phyloP scores from a whole-genome alignment of 2,329 filamentous ascomycete genomes.

The Pseudocercospora musae region DNA sequence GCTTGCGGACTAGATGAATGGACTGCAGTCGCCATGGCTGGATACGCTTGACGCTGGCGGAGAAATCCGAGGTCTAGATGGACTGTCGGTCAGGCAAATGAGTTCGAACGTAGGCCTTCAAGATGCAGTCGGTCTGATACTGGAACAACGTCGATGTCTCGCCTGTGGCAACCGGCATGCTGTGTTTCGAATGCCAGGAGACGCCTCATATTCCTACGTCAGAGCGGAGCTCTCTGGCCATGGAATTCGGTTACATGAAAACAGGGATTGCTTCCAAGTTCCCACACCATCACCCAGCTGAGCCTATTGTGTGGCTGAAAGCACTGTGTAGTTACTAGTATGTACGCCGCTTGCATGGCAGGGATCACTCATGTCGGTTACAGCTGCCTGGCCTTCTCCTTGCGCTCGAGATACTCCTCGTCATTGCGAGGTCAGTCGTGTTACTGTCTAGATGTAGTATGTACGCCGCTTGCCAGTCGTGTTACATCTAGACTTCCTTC shows the following conservation, averaged over 20 bases:
- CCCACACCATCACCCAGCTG: constrained; percentile 1
- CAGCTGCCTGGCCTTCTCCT: constrained; percentile 1
- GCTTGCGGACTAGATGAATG: constrained; percentile 18
- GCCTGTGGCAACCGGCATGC: constrained; percentile 2
- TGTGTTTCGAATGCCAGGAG: constrained; percentile 1
- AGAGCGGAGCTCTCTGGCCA: constrained; percentile 1
- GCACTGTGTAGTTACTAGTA: too few relatives aligned
- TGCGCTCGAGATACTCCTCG: constrained; percentile 1
- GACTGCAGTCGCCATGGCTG: constrained; percentile 23
- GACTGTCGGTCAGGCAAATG: background rate
- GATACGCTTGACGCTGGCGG: background rate
- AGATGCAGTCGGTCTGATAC: background rate
- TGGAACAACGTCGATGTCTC: background rate
- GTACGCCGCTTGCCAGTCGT: too few relatives aligned
- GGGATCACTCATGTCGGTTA: constrained; percentile 1
- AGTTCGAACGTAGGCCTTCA: background rate
- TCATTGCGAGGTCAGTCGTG: constrained; percentile 1
- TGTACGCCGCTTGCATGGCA: constrained; percentile 8
- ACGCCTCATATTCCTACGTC: constrained; percentile 5
- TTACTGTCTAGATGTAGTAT: background rate
- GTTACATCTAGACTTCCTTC: background rate
- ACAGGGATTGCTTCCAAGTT: constrained; percentile 8
- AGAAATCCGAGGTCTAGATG: background rate
- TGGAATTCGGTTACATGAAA: constrained; percentile 1
- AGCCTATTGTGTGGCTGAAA: constrained; percentile 7